A percentile compares a stretch with the other conserved stretches of the same genome.
These are phyloP conservation scores for Pseudocercospora ulei DNA, from an alignment of 2,329 filamentous ascomycete species.

Conservation along the genomic window DNA sequence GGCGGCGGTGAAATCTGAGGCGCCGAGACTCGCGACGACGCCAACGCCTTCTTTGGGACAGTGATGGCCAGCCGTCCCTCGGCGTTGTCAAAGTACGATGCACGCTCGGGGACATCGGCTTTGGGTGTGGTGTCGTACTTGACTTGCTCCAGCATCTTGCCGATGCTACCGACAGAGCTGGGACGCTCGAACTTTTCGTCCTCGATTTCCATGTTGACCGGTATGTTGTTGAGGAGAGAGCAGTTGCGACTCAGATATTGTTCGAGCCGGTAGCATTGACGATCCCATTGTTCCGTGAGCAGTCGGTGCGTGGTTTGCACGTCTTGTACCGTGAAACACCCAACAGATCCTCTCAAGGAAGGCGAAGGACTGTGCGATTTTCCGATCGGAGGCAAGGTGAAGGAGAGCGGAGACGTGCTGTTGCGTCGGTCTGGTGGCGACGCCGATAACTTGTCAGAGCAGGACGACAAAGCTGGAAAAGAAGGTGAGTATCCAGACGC, in stretches of 20 bases:
- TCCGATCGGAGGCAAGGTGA: conserved; percentile 25
- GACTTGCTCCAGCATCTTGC: conserved; percentile 37
- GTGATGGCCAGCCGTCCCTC: conserved; percentile 12
- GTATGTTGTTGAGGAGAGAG: conserved; percentile 39
- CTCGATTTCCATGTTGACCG: conserved; percentile 39
- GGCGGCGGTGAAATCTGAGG: conserved; percentile 11
- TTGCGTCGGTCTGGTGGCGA: conserved; percentile 11
- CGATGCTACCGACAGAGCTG: conserved; percentile 28
- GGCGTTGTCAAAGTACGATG: conserved; percentile 30
- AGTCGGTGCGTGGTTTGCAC: conserved; percentile 43
- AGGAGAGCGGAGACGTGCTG: conserved; percentile 20
- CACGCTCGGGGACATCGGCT: conserved; percentile 34
- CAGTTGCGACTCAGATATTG: conserved; percentile 43
- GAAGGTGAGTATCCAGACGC: conserved; percentile 29
- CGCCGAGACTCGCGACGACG: conserved; percentile 5
- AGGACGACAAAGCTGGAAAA: conserved; percentile 27
- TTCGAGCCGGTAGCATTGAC: conserved; percentile 41
- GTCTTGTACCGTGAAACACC: conserved; percentile 40
- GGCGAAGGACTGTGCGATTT: conserved; percentile 20
- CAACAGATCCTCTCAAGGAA: conserved; percentile 22
- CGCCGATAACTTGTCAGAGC: conserved; percentile 11
- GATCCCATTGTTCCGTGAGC: conserved; percentile 44
- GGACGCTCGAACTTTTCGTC: conserved; percentile 43
- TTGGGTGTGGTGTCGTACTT: conserved; percentile 40
- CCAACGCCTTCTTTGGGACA: conserved; percentile 9